Evolutionary conservation across 495 filamentous ascomycete genomes (phyloP), one percentile per base, ranked within the genome.

Genomic region (Hypoxylon crocopeplum): DNA sequence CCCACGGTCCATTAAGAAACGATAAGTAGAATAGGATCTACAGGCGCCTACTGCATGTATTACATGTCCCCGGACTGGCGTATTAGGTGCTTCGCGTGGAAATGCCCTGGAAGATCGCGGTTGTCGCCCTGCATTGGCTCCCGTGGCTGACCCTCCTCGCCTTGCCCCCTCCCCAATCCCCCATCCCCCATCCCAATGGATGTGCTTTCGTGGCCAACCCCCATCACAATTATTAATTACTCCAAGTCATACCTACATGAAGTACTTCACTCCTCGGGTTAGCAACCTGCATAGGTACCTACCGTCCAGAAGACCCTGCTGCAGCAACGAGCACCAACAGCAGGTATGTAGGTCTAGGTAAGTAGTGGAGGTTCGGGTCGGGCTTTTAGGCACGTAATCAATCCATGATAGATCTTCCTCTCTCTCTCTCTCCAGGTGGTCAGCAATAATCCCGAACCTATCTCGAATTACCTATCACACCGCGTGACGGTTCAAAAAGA

Each of bases 351-450:
- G n/a, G 38, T 40, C 38, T 40, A 39, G 33, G 7, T 19, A 38
- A 33, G 42, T 34, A 48, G 36, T 45, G 29, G 53, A 56, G 44
- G 32, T 51, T 56, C 47, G 52, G 51, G 52, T 62, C 59, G 52
- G 59, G 59, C 59, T 47, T 51, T 56, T 52, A 62, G 46, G 59
- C 59, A 52, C 40, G 59, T 62, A 62, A 62, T 62, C 51, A 20
- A 62, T 50, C 37, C n/a, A n/a, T n/a, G n/a, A n/a, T n/a, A n/a
- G n/a, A n/a, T n/a, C n/a, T n/a, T n/a, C n/a, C n/a, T n/a, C n/a
- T n/a, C n/a, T n/a, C n/a, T n/a, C n/a, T n/a, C n/a, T n/a, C n/a
- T n/a, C n/a, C n/a, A n/a, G n/a, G n/a, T 27, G 24, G 24, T 27
- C 24, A 27, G 24, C 24, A 27, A 27, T 27, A 27, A 27, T 27